Evolutionary conservation across 495 filamentous ascomycete genomes (phyloP), one percentile per base, ranked within the genome.

Genomic region (Collariella sp.): DNA sequence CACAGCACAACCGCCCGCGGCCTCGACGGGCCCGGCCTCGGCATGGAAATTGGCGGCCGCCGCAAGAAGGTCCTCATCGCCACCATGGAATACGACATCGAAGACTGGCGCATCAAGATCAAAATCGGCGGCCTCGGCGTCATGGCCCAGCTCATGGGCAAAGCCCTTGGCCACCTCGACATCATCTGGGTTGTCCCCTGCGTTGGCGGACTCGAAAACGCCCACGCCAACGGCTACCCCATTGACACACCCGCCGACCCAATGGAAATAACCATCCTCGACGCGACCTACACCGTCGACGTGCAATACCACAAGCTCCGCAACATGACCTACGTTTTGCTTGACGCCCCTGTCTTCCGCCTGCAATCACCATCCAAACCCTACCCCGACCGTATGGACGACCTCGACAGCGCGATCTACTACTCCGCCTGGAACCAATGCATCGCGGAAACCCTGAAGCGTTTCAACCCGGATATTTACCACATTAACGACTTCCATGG

Each of bases 401-500:
- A 87, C 56, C 70, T 87, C 52, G 81, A 85, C 52, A 80, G 76
- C 55, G 83, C 83, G 15, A 81, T 87, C 40, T 86, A 85, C 70
- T 87, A 87, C 60, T 84, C 83, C 0, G 79, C 83, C 0, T 87
- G 83, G 83, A 87, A 87, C 49, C 78, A 82, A 54, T 86, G 83
- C 54, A 84, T 86, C 57, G 79, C 83, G 0, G 70, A 82, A 54
- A 66, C 81, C 0, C 72, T 85, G 42, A 75, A 62, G 9, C 69
- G 77, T 29, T 81, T 79, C 58, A 76, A 81, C 1, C 72, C 85
- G 38, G 83, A 88, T 59, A 61, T 89, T 18, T 89, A 89, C 65
- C 85, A 89, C 64, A 82, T 88, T 62, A 89, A 89, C 62, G 85
- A 89, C 62, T 89, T 87, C 62, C 85, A 89, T 55, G 85, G 85